These are phyloP conservation scores for Pyrenophora tritici-repentis DNA, from an alignment of 2,329 filamentous ascomycete genomes.

Conservation along the genomic window DNA sequence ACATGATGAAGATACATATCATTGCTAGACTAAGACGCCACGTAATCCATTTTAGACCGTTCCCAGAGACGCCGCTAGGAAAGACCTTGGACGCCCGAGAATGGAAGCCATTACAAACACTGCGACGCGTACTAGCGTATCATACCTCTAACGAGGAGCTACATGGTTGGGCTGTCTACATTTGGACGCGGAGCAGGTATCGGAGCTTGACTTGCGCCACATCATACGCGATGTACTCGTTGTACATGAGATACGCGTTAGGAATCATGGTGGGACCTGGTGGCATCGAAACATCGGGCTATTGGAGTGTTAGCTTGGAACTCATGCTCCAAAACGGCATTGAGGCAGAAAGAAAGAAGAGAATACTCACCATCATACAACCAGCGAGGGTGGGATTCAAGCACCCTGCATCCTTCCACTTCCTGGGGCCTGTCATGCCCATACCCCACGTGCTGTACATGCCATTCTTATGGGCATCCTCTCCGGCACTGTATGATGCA, in stretches of 20 bases:
- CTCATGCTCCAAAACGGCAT: background rate
- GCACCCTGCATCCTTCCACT: constrained; percentile 76
- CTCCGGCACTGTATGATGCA: constrained; percentile 66
- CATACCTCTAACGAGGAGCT: no score
- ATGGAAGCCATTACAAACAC: no score
- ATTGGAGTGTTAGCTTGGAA: constrained; percentile 10
- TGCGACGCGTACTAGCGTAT: no score
- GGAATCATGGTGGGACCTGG: constrained; percentile 57
- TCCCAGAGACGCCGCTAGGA: no score
- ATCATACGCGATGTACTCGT: constrained; percentile 76
- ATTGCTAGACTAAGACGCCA: no score
- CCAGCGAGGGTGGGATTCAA: constrained; percentile 70
- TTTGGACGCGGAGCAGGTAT: constrained; percentile 67
- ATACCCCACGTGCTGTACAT: constrained; percentile 72
- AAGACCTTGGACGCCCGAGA: no score
- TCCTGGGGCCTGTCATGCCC: constrained; percentile 65
- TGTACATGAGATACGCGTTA: constrained; percentile 63
- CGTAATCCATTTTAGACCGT: no score
- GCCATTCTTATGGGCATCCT: constrained; percentile 64
- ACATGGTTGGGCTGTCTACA: constrained; percentile 16
- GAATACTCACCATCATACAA: constrained; percentile 66
- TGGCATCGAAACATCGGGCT: constrained; percentile 39
- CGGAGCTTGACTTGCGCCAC: constrained; percentile 70
- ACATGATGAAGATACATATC: no score
- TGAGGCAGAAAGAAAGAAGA: background rate